These are phyloP conservation scores for Nitzschia palea DNA, from an alignment of 108 stramenopile species.

Conservation along the genomic window DNA sequence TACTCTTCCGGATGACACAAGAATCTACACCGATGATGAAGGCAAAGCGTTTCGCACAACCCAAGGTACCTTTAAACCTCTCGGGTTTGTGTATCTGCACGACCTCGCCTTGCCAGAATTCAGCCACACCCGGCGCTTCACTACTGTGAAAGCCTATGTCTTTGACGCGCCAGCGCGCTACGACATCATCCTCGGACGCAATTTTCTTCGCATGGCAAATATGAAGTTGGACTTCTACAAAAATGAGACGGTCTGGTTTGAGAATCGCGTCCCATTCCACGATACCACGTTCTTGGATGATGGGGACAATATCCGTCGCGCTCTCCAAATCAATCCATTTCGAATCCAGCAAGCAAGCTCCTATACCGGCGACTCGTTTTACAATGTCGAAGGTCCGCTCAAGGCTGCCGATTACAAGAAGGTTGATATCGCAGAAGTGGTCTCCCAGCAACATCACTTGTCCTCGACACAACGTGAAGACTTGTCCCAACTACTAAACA, in stretches of 20 bases:
- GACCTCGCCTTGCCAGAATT: not conserved
- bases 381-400: too few relatives aligned
- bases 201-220: not conserved
- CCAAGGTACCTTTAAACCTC: not conserved
- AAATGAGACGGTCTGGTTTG: not conserved
- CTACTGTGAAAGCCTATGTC: not conserved
- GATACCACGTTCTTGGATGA: not conserved
- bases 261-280: not conserved
- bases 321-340: not conserved
- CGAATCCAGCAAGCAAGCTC: not conserved
- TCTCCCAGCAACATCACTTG: constrained; percentile 27
- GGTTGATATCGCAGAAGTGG: constrained; percentile 8
- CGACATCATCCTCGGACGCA: not conserved
- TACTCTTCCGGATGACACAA: not conserved
- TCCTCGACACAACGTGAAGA: constrained; percentile 15
- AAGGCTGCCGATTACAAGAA: not conserved
- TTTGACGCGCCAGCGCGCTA: not conserved
- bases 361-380: too few relatives aligned
- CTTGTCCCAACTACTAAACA: constrained; percentile 12
- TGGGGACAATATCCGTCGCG: not conserved
- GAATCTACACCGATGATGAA: not conserved
- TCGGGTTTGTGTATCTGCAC: not conserved
- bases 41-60: not conserved
- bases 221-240: not conserved
- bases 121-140: not conserved